These are phyloP conservation scores for Trichaptum fuscoviolaceum DNA, from an alignment of 768 basidiomycete species.

Conservation along the genomic window DNA sequence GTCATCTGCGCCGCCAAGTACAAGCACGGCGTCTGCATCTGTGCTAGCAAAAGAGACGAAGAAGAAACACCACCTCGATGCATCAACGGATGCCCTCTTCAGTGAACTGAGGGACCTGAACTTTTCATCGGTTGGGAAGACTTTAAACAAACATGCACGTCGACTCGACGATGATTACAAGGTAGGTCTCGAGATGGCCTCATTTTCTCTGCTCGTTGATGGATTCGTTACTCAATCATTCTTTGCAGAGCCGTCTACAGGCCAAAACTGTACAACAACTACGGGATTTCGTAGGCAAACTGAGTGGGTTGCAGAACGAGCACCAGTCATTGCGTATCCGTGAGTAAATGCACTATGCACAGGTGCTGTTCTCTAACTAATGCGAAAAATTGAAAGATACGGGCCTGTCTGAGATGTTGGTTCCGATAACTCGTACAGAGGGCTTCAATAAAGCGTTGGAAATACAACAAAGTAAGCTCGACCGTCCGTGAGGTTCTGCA, in stretches of 20 bases:
- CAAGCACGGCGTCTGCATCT: slow-evolving; percentile 1
- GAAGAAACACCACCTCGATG: slow-evolving; percentile 84
- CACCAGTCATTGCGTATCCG: slow-evolving; percentile 86
- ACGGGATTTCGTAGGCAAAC: slow-evolving; percentile 90
- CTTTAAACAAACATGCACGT: slow-evolving; percentile 74
- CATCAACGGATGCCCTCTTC: slow-evolving; percentile 73
- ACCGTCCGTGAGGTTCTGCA: not conserved
- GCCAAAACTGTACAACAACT: slow-evolving; percentile 89
- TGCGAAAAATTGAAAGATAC: slow-evolving; percentile 57
- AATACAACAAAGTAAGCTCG: slow-evolving; percentile 83
- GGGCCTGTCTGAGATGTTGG: slow-evolving; percentile 85
- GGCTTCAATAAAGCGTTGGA: slow-evolving; percentile 89
- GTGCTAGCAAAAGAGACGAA: slow-evolving; percentile 59
- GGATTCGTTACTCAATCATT: slow-evolving; percentile 8
- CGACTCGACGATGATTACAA: slow-evolving; percentile 92
- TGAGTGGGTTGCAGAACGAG: slow-evolving; percentile 89
- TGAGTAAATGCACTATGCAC: slow-evolving; percentile 37
- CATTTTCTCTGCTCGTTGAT: not conserved
- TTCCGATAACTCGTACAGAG: slow-evolving; percentile 79
- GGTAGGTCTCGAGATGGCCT: slow-evolving; percentile 31
- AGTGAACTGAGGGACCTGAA: slow-evolving; percentile 85
- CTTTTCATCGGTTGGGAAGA: slow-evolving; percentile 83
- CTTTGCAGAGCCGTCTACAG: slow-evolving; percentile 67
- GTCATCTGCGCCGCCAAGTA: slow-evolving; percentile 44
- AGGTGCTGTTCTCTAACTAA: slow-evolving; percentile 6